A percentile compares a stretch with the other conserved stretches of the same genome.
Evolutionary conservation across 2,329 filamentous ascomycete genomes (phyloP).

Genomic region (Epichloe glyceriae): DNA sequence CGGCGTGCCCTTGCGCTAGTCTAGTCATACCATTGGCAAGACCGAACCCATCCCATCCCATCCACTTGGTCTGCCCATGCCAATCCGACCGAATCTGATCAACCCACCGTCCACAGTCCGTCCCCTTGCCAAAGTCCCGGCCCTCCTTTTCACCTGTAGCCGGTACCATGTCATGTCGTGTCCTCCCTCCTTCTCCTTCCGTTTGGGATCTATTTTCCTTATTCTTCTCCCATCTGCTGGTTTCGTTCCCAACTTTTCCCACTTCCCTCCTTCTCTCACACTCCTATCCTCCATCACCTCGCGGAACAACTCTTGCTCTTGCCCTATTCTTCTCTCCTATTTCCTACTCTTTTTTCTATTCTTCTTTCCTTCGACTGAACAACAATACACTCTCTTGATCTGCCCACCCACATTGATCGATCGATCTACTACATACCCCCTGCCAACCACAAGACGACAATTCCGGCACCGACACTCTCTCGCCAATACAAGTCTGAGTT

Average conservation of each 20-base stretch:
- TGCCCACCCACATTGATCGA: neutral
- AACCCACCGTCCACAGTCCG: neutral
- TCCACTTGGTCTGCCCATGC: neutral
- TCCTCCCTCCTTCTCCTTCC: conserved; percentile 6
- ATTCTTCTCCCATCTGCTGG: conserved; percentile 5
- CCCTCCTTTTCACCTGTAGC: conserved; percentile 5
- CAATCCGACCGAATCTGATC: conserved; percentile 7
- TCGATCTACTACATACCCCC: neutral
- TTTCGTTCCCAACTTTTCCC: conserved; percentile 5
- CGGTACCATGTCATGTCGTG: conserved; percentile 3
- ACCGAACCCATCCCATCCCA: conserved; percentile 5
- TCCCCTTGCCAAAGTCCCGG: conserved; percentile 6
- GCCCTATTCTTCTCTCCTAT: neutral
- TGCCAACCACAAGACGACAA: neutral
- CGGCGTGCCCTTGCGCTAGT: conserved; percentile 8
- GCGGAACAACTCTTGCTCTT: neutral
- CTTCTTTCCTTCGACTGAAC: neutral
- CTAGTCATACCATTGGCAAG: conserved; percentile 4
- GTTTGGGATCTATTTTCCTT: conserved; percentile 6
- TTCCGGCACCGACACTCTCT: neutral
- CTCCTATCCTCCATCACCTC: neutral
- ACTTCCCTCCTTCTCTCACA: conserved; percentile 3
- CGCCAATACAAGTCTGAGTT: neutral
- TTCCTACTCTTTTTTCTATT: neutral
- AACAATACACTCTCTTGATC: conserved; percentile 1